These are phyloP conservation scores for Zychaea mexicana DNA, from an alignment of 371 early-diverging fungal species.

Conservation along the genomic window DNA sequence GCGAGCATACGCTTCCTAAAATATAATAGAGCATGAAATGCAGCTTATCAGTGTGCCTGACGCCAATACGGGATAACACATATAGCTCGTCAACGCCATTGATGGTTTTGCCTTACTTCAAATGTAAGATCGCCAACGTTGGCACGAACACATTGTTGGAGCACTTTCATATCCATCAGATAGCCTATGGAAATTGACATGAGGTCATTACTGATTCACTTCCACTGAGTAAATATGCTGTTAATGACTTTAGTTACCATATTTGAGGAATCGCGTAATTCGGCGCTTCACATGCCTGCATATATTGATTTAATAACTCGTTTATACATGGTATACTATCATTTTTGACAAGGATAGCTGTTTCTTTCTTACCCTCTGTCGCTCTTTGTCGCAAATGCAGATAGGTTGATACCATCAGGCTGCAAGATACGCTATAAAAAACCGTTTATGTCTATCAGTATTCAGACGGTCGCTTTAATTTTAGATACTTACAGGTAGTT, in stretches of 20 bases:
- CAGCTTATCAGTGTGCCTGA: no score
- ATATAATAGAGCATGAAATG: no score
- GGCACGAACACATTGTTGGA: conserved; percentile 67
- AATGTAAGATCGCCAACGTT: conserved; percentile 77
- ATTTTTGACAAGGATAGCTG: neutral
- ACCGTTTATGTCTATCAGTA: neutral
- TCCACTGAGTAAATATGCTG: no score
- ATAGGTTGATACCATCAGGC: conserved; percentile 64
- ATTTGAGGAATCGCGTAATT: conserved; percentile 63
- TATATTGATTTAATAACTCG: no score
- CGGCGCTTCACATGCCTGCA: conserved; percentile 56
- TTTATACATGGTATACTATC: no score
- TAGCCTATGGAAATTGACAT: conserved; percentile 58
- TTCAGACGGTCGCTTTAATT: neutral
- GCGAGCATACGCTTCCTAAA: conserved; percentile 69
- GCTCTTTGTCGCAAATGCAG: conserved; percentile 62
- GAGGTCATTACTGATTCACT: neutral
- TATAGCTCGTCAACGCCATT: neutral
- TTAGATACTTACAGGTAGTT: conserved; percentile 55
- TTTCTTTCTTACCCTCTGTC: conserved; percentile 19
- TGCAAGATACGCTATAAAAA: conserved; percentile 52
- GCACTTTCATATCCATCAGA: conserved; percentile 69
- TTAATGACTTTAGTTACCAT: conserved; percentile 44
- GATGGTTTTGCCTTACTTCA: conserved; percentile 44
- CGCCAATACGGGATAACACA: neutral